These are phyloP conservation scores for Phlebopus sp. DNA, from an alignment of 1,284 basidiomycete genomes.

Conservation along the genomic window DNA sequence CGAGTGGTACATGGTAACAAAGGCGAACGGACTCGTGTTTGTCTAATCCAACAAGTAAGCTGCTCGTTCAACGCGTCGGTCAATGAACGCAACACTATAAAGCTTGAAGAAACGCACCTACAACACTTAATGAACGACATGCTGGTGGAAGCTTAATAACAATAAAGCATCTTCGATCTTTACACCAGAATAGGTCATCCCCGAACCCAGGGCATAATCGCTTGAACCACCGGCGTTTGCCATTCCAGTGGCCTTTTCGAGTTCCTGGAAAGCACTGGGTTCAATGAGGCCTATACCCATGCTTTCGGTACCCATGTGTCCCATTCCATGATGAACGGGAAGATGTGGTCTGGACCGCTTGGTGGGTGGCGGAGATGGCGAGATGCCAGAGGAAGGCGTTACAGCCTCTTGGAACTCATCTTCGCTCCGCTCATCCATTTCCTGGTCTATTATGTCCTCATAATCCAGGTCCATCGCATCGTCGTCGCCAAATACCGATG, in stretches of 20 bases:
- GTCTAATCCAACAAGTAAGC: constrained; percentile 6
- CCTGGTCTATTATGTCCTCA: constrained; percentile 34
- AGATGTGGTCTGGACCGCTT: constrained; percentile 27
- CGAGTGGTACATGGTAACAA: constrained; percentile 20
- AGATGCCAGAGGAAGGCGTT: constrained; percentile 61
- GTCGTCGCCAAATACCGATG: constrained; percentile 42
- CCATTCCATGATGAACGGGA: constrained; percentile 22
- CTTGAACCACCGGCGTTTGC: constrained; percentile 17
- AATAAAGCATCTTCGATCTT: constrained; percentile 65
- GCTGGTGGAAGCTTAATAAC: constrained; percentile 66
- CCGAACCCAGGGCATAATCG: constrained; percentile 23
- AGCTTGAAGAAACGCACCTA: constrained; percentile 19
- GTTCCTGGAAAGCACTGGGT: constrained; percentile 27
- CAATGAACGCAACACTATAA: constrained; percentile 1
- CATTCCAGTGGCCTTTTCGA: constrained; percentile 27
- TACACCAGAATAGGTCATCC: constrained; percentile 37
- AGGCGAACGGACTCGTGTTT: constrained; percentile 9
- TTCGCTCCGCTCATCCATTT: constrained; percentile 56
- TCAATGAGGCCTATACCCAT: constrained; percentile 30
- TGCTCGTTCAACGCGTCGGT: constrained; percentile 17
- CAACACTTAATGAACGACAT: constrained; percentile 48
- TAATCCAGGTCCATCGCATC: constrained; percentile 42
- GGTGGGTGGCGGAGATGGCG: constrained; percentile 44
- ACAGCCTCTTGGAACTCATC: constrained; percentile 70
- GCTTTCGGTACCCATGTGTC: constrained; percentile 12